These are phyloP conservation scores for Fistulifera pelliculosa DNA, from an alignment of 108 stramenopile genomes.

Conservation along the genomic window DNA sequence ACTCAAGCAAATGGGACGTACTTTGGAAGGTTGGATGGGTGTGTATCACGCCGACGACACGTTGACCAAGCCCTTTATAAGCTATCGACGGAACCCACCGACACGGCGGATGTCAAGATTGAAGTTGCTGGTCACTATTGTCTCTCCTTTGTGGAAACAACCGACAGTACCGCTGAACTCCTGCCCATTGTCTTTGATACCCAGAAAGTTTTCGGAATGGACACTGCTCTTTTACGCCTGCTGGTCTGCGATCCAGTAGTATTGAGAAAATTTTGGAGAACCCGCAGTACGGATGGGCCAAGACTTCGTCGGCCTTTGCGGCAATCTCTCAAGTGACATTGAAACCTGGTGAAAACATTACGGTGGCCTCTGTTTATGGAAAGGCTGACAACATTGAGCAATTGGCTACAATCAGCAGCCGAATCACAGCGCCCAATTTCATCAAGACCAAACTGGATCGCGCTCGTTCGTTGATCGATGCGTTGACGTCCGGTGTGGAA, in stretches of 20 bases:
- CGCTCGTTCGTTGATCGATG: constrained; percentile 69
- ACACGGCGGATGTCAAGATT: constrained; percentile 77
- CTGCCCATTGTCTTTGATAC: constrained; percentile 91
- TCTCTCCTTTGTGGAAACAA: constrained; percentile 71
- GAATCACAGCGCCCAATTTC: constrained; percentile 54
- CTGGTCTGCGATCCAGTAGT: constrained; percentile 37
- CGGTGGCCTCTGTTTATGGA: constrained; percentile 82
- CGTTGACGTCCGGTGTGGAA: constrained; percentile 77
- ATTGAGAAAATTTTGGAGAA: constrained; percentile 62
- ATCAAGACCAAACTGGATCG: constrained; percentile 54
- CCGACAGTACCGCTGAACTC: constrained; percentile 25
- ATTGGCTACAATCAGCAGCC: constrained; percentile 57
- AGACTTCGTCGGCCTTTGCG: constrained; percentile 90
- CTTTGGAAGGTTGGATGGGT: constrained; percentile 95
- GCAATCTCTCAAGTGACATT: constrained; percentile 59
- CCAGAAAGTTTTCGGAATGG: constrained; percentile 78
- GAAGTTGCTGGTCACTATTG: constrained; percentile 89
- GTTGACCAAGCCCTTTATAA: constrained; percentile 87
- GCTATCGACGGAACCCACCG: constrained; percentile 82
- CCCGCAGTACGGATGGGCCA: constrained; percentile 83
- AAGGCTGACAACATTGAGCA: constrained; percentile 58
- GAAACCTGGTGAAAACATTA: constrained; percentile 64
- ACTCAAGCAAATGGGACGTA: constrained; percentile 89
- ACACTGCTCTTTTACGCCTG: constrained; percentile 66
- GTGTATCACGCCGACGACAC: constrained; percentile 83